Base-by-base conservation (phyloP, 805 yeast species). In the Aciculoconidium aculeatum region DNA sequence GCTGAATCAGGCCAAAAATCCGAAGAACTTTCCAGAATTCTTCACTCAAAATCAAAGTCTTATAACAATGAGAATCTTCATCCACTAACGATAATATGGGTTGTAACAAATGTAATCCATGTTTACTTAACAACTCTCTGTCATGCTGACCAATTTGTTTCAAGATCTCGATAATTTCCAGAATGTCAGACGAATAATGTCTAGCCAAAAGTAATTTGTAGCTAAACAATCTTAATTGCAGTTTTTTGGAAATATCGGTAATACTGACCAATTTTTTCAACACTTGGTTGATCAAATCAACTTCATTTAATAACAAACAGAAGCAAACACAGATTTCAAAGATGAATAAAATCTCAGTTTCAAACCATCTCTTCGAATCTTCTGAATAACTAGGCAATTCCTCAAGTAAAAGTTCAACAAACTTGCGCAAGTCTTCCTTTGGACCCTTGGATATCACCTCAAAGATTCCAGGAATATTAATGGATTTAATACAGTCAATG, bases 401-500 rank as follows among this genome's bases (percentile, higher is more conserved):
- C 2, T 44, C 42, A 22, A 58, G 39, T 11, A 62, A 38, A 15
- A 61, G 35, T 7, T 42, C 35, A 5, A 53, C 40, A 29, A 63
- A 55, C 6, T 26, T 10, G 31, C 49, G 51, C 37, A 70, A 51
- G 37, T 67, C 65, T 2, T 47, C 54, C 3, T 49, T 15, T 16
- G 45, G 49, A 51, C 62, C 32, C 42, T 40, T 48, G 40, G 72
- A 60, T 7, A 77, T 64, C 12, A 65, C 65, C 27, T 67, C 70
- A 36, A 86, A 68, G 1, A 86, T 59, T 1, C 65, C 61, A 4
- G 69, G 53, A 4, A 87, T 58, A 28, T 72, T 71, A 38, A 92
- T 76, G 1, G 90, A 75, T 30, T 73, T 73, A 29, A 90, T 67
- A 50, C 96, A 90, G 41, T 88, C 95, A 23, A 80, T 59, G 0